Evolutionary conservation across 176 grass and related monocot species (phyloP).

Genomic region (Aegilops tauschii): DNA sequence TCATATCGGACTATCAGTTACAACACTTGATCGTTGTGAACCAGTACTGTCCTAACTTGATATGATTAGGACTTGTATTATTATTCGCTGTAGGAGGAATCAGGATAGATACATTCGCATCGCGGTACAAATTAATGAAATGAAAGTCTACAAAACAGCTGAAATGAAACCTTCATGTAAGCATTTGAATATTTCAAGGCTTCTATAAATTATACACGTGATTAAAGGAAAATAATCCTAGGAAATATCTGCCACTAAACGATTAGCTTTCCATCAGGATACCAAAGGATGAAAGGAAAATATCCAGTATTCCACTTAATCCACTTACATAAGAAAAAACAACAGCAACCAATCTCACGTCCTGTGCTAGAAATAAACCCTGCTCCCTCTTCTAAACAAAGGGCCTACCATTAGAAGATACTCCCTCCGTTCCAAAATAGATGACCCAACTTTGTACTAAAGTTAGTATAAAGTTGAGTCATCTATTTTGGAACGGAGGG

Average conservation of each 20-base stretch:
- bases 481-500: too few relatives aligned
- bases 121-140: not conserved
- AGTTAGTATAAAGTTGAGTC: too few relatives aligned
- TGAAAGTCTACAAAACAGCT: not conserved
- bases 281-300: not conserved
- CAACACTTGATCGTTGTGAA: not conserved
- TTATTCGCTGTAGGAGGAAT: not conserved
- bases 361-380: not conserved
- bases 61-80: not conserved
- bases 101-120: not conserved
- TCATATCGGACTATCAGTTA: not conserved
- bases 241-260: not conserved
- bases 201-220: not conserved
- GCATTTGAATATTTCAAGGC: constrained; percentile 2
- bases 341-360: not conserved
- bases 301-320: not conserved
- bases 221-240: not conserved
- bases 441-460: too few relatives aligned
- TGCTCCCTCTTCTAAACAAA: not conserved
- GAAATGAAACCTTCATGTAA: not conserved
- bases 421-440: too few relatives aligned
- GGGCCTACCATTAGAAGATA: not conserved
- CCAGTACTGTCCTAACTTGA: not conserved
- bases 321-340: not conserved
- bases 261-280: not conserved